phyloP scores from a whole-genome alignment of 2,329 filamentous ascomycete genomes.

The Tricladium varicosporioides region DNA sequence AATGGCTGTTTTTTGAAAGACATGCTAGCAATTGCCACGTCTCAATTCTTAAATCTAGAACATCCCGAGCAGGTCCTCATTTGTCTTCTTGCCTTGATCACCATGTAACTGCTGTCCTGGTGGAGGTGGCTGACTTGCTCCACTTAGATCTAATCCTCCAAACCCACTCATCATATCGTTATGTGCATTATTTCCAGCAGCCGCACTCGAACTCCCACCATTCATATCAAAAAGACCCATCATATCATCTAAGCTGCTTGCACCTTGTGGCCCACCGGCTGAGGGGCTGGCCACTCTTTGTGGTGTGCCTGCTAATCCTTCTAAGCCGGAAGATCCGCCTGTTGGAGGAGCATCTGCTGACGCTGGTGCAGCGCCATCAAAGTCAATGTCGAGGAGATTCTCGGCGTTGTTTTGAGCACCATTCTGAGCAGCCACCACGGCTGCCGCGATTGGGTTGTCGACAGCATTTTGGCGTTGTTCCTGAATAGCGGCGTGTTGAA shows the following conservation, averaged over 20 bases:
- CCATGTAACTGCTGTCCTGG: constrained; percentile 54
- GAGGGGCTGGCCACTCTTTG: constrained; percentile 66
- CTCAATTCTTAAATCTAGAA: constrained; percentile 40
- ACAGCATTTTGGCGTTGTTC: constrained; percentile 90
- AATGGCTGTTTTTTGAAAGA: too few relatives aligned
- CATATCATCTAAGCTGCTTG: constrained; percentile 75
- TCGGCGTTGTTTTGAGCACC: constrained; percentile 77
- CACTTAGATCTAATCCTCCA: constrained; percentile 73
- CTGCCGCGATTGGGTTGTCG: constrained; percentile 91
- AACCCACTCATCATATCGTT: constrained; percentile 71
- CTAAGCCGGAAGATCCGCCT: constrained; percentile 47
- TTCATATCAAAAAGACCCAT: constrained; percentile 63
- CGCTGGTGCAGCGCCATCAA: constrained; percentile 90
- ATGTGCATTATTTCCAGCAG: constrained; percentile 21
- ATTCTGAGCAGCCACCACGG: constrained; percentile 66
- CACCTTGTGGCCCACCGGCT: constrained; percentile 34
- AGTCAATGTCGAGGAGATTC: constrained; percentile 94
- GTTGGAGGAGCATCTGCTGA: constrained; percentile 67
- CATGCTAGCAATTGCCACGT: too few relatives aligned
- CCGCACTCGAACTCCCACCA: constrained; percentile 23
- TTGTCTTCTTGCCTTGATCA: constrained; percentile 47
- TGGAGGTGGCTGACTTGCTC: constrained; percentile 61
- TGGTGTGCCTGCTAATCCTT: constrained; percentile 61
- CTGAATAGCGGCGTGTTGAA: constrained; percentile 93
- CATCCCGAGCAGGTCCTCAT: constrained; percentile 58